These are phyloP conservation scores for Pseudofabraea citricarpa DNA, from an alignment of 2,329 filamentous ascomycete species.

Conservation along the genomic window DNA sequence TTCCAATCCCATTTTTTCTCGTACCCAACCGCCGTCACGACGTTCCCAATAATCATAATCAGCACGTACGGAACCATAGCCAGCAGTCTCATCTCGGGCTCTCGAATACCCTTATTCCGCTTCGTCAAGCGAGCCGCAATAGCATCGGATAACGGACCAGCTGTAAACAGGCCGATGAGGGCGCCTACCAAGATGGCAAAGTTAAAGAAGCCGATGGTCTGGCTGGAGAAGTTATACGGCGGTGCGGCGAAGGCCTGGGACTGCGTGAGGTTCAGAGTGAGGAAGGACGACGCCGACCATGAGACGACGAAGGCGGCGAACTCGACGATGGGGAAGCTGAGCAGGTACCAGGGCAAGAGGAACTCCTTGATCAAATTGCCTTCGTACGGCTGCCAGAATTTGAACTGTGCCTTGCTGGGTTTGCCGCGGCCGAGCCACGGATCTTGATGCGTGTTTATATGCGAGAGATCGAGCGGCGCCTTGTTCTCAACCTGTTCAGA, in stretches of 20 bases:
- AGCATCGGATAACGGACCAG: constrained; percentile 40
- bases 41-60: constrained; percentile 45
- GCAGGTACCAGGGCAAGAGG: constrained; percentile 58
- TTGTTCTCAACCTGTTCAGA: constrained; percentile 14
- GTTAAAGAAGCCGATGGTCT: constrained; percentile 44
- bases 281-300: constrained; percentile 52
- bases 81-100: constrained; percentile 33
- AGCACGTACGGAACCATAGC: constrained; percentile 30
- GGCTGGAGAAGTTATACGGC: constrained; percentile 30
- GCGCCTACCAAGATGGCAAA: constrained; percentile 44
- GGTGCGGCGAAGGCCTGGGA: constrained; percentile 30
- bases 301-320: constrained; percentile 57
- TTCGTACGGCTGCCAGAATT: constrained; percentile 42
- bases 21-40: constrained; percentile 49
- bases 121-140: constrained; percentile 23
- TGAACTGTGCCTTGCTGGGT: constrained; percentile 52
- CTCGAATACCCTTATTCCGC: constrained; percentile 25
- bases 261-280: constrained; percentile 55
- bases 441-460: constrained; percentile 39
- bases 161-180: constrained; percentile 41
- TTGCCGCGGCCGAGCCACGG: constrained; percentile 50
- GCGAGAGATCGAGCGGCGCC: constrained; percentile 14
- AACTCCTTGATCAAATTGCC: constrained; percentile 47
- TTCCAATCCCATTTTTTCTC: constrained; percentile 48
- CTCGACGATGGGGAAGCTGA: constrained; percentile 58